Base-by-base conservation (phyloP, 148 eudicot species). In the Rhododendron kiyosumense region DNA sequence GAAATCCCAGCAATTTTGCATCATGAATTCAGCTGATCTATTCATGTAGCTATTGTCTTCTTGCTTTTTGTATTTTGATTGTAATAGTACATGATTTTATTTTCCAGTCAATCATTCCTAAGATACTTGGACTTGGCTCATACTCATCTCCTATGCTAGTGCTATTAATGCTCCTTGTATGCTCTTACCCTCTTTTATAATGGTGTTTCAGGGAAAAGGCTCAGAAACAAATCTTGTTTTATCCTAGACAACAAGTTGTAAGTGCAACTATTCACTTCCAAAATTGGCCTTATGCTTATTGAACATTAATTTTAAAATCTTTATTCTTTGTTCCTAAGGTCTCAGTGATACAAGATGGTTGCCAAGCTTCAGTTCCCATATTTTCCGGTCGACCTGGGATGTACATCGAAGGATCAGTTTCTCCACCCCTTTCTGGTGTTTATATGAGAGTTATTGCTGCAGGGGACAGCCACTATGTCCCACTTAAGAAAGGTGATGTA, bases 381-480 rank as follows among this genome's bases (percentile, higher is more conserved):
- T 95, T 97, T 91, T 87, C 92, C 85, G 98, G 98, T 83, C 94
- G 98, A 79, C 86, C 91, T 84, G 99, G 98, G 78, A 90, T 93
- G 49, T 97, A 97, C 90, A 95, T 97, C 84, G 93, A 97, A 93
- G 99, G 99, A 88, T 95, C 98, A 79, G 98, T 97, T 83, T 90
- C 95, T 77, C 99, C 99, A 57, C 92, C 98, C 41, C 94, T 94
- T 82, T 89, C 94, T 92, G 96, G 92, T 90, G 99, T 95, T 81
- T 69, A 86, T 86, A 88, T 97, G 76, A 90, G 89, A 92, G 88
- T 95, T 59, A 77, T 90, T 87, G 98, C 98, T 76, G 89, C 89
- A n/a, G 93, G 93, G 81, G 92, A 94, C 84, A 94, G 98, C 86
- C 90, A 51, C 57, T 92, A 89, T 91, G 90, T 94, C 84, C 86